Conservation (phyloP, 257 asterid species). For the Capsicum pubescens region DNA sequence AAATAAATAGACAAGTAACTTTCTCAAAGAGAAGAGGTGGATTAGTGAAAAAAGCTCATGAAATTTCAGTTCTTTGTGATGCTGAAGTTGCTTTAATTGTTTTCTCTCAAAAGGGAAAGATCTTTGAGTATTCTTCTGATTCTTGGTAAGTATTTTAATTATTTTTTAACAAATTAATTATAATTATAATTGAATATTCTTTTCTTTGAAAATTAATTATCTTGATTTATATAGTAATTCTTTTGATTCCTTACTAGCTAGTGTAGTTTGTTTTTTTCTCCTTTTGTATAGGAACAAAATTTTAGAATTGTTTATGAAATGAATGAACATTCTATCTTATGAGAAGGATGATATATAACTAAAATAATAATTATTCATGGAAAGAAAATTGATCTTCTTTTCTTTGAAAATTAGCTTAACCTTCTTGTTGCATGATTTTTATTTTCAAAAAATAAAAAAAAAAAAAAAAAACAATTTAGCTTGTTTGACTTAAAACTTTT, state of each 20-base stretch:
- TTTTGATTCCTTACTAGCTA: too few relatives aligned
- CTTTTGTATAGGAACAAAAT: too few relatives aligned
- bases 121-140: conserved; percentile 75
- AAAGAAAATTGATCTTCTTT: neutral
- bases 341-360: neutral
- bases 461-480: neutral
- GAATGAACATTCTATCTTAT: too few relatives aligned
- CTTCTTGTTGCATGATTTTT: neutral
- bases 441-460: too few relatives aligned
- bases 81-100: conserved; percentile 81
- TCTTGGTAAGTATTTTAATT: conserved; percentile 48
- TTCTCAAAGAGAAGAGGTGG: conserved; percentile 85
- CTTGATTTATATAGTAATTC: too few relatives aligned
- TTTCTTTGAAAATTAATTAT: neutral
- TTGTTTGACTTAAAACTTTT: too few relatives aligned
- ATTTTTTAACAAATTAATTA: too few relatives aligned
- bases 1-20: conserved; percentile 83
- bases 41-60: conserved; percentile 80
- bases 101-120: conserved; percentile 79
- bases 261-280: too few relatives aligned
- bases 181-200: neutral
- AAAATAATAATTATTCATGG: neutral
- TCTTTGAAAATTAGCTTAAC: neutral
- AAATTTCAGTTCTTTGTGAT: conserved; percentile 83
- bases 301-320: too few relatives aligned